Percentiles rank a stretch among this genome's conserved stretches.
Conservation (phyloP, 257 asterid genomes). For the Eustoma russellianum region DNA sequence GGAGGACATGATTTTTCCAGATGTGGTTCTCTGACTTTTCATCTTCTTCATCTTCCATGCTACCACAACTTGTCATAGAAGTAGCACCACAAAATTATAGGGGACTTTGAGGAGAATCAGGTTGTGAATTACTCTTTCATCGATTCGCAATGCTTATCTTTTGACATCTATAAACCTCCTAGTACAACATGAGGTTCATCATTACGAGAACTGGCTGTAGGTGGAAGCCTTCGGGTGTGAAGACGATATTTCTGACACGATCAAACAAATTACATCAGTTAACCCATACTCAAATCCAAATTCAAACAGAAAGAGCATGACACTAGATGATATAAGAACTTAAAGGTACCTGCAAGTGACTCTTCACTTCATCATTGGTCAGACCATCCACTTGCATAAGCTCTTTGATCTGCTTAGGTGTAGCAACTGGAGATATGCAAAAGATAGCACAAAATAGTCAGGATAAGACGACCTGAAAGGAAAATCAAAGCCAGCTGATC, state of each 20-base stretch:
- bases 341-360: slow-evolving; percentile 73
- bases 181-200: slow-evolving; percentile 21
- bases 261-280: slow-evolving; percentile 1
- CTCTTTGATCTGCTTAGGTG: slow-evolving; percentile 95
- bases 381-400: slow-evolving; percentile 89
- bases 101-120: slow-evolving; percentile 44
- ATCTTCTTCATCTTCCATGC: slow-evolving; percentile 42
- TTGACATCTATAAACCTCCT: slow-evolving; percentile 27
- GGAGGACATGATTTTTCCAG: slow-evolving; percentile 23
- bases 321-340: background rate
- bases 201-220: slow-evolving; percentile 15
- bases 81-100: slow-evolving; percentile 33
- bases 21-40: slow-evolving; percentile 36
- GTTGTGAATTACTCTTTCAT: slow-evolving; percentile 30
- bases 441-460: background rate
- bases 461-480: too few species aligned
- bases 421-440: slow-evolving; percentile 47
- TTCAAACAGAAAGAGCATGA: background rate
- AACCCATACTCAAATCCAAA: too few species aligned
- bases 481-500: too few species aligned
- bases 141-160: slow-evolving; percentile 29
- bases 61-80: slow-evolving; percentile 33
- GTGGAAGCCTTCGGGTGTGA: slow-evolving; percentile 44
- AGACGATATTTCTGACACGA: slow-evolving; percentile 70
- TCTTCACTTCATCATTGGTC: slow-evolving; percentile 95